phyloP scores from a whole-genome alignment of 441 rosid species.

The Pelargonium cotyledonis region DNA sequence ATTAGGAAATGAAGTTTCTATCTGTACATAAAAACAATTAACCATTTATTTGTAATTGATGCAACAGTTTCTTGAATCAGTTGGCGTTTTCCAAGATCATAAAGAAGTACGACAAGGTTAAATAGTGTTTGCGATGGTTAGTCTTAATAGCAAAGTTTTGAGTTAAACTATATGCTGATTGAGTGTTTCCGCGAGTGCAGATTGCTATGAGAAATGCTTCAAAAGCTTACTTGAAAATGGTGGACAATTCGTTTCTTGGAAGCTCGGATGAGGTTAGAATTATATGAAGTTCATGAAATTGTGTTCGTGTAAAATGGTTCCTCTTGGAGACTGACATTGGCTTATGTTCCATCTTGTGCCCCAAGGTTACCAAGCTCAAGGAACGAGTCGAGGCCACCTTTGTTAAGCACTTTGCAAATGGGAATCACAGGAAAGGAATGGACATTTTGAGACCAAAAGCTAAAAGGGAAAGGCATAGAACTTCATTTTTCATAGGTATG shows the following conservation, averaged over 20 bases:
- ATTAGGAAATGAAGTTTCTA: not conserved
- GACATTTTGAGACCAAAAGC: constrained; percentile 44
- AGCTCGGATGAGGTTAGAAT: constrained; percentile 54
- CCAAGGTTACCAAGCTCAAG: constrained; percentile 53
- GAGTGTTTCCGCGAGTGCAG: constrained; percentile 25
- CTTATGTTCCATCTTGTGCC: constrained; percentile 1
- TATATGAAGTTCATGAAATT: not conserved
- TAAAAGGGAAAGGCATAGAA: constrained; percentile 56
- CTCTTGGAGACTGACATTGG: constrained; percentile 3
- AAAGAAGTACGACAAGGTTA: constrained; percentile 86
- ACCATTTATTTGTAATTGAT: constrained; percentile 10
- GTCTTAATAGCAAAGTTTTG: not conserved
- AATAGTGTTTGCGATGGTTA: constrained; percentile 1
- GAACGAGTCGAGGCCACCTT: constrained; percentile 50
- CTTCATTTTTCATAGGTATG: constrained; percentile 52
- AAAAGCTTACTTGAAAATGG: constrained; percentile 51
- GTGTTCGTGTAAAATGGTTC: not conserved
- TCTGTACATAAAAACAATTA: not conserved
- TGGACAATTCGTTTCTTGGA: constrained; percentile 62
- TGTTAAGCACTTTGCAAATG: constrained; percentile 64
- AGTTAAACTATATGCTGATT: constrained; percentile 14
- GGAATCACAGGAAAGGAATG: constrained; percentile 70
- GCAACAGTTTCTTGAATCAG: constrained; percentile 61
- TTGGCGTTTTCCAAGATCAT: constrained; percentile 67
- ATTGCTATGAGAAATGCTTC: constrained; percentile 53